These are phyloP conservation scores for Termitomyces sp. DNA, from an alignment of 768 basidiomycete species.

Conservation along the genomic window DNA sequence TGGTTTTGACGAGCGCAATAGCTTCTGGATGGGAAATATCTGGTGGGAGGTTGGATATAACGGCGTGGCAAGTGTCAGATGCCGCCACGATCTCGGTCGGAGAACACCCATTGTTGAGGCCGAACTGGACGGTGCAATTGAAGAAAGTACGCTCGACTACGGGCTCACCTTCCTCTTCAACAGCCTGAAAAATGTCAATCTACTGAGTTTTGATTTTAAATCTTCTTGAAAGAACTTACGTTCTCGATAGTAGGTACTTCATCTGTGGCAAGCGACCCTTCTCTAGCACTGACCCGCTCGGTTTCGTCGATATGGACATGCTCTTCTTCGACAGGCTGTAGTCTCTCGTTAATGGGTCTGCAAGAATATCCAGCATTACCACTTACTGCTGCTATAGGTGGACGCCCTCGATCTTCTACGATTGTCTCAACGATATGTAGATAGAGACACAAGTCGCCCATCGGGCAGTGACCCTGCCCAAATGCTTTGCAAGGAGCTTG, in stretches of 20 bases:
- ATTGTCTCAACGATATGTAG: slow-evolving; percentile 21
- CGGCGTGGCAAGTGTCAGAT: slow-evolving; percentile 30
- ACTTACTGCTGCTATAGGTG: slow-evolving; percentile 1
- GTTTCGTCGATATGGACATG: neutral
- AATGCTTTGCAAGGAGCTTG: slow-evolving; percentile 29
- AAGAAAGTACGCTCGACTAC: slow-evolving; percentile 19
- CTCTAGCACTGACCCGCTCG: neutral
- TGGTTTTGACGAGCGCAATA: slow-evolving; percentile 23
- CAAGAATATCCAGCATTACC: neutral
- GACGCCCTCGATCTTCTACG: slow-evolving; percentile 6
- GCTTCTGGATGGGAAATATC: slow-evolving; percentile 26
- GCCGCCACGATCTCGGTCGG: slow-evolving; percentile 29
- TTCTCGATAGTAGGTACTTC: neutral
- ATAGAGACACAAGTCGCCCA: slow-evolving; percentile 25
- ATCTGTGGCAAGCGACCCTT: neutral
- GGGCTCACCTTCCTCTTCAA: slow-evolving; percentile 1
- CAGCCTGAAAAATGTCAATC: neutral
- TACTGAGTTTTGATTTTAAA: neutral
- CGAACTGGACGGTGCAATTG: slow-evolving; percentile 27
- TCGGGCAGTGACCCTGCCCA: slow-evolving; percentile 31
- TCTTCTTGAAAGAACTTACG: neutral
- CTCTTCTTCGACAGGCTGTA: neutral
- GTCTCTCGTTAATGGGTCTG: neutral
- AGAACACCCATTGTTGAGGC: slow-evolving; percentile 24
- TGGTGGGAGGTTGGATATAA: slow-evolving; percentile 38